phyloP scores from a whole-genome alignment of 768 basidiomycete genomes.

The Mycena floridula region DNA sequence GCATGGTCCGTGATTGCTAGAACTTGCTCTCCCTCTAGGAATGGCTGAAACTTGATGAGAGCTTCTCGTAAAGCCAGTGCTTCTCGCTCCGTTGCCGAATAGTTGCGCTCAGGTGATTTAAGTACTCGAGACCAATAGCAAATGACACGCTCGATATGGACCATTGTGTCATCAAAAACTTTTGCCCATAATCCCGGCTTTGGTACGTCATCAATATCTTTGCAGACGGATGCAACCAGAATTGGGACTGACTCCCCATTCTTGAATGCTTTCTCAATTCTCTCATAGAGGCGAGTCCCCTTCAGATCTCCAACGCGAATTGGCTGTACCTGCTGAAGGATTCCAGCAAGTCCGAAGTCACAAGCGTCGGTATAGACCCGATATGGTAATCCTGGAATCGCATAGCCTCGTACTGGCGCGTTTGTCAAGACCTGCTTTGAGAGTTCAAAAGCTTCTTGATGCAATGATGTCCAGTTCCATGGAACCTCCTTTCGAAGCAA shows the following conservation, averaged over 20 bases:
- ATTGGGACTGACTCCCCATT: slow-evolving; percentile 13
- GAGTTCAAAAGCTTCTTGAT: slow-evolving; percentile 13
- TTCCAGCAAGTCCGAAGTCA: slow-evolving; percentile 20
- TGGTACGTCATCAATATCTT: slow-evolving; percentile 15
- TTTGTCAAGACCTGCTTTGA: slow-evolving; percentile 12
- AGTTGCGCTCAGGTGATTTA: slow-evolving; percentile 24
- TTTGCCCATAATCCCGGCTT: slow-evolving; percentile 12
- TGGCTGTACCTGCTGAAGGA: slow-evolving; percentile 27
- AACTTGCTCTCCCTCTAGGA: slow-evolving; percentile 5
- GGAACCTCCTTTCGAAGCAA: background rate
- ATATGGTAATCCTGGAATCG: slow-evolving; percentile 11
- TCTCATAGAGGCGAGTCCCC: slow-evolving; percentile 21
- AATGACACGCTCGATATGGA: slow-evolving; percentile 24
- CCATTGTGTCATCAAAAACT: slow-evolving; percentile 22
- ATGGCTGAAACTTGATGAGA: background rate
- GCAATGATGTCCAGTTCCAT: background rate
- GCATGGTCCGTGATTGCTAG: slow-evolving; percentile 24
- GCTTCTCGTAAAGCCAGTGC: too few species aligned
- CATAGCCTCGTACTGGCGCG: slow-evolving; percentile 14
- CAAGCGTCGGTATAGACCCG: slow-evolving; percentile 19
- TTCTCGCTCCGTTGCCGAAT: slow-evolving; percentile 14
- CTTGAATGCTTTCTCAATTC: slow-evolving; percentile 14
- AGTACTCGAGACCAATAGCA: slow-evolving; percentile 24
- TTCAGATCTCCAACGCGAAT: slow-evolving; percentile 19
- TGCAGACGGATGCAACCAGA: slow-evolving; percentile 13